Evolutionary conservation across 2,329 filamentous ascomycete genomes (phyloP).

Genomic region (Hymenoscyphus occultus): DNA sequence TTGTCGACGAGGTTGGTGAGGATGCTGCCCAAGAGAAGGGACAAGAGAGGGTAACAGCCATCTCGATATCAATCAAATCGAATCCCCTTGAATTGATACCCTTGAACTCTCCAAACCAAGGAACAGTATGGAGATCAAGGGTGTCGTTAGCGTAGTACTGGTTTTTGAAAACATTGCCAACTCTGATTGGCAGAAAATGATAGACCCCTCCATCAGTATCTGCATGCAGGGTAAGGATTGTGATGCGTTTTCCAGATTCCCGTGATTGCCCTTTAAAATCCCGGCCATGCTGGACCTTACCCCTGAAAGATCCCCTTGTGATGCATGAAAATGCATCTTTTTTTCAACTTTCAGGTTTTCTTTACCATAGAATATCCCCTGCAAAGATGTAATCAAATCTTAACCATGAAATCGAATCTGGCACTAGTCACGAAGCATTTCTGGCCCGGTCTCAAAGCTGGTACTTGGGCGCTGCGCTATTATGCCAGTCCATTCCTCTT

Average conservation of each 20-base stretch:
- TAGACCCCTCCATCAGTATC: neutral
- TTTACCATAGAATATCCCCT: conserved; percentile 5
- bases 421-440: neutral
- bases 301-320: conserved; percentile 6
- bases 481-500: conserved; percentile 5
- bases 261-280: neutral
- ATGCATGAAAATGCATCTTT: neutral
- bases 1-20: neutral
- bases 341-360: conserved; percentile 11
- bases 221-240: neutral
- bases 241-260: conserved; percentile 7
- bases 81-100: neutral
- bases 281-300: neutral
- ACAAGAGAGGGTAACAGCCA: conserved; percentile 1
- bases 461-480: neutral
- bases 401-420: neutral
- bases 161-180: neutral
- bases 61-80: conserved; percentile 6
- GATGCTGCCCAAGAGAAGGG: conserved; percentile 1
- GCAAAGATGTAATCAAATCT: neutral
- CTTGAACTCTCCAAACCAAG: neutral
- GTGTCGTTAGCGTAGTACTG: neutral
- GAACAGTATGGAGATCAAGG: neutral
- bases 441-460: neutral
- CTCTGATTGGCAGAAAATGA: neutral